Evolutionary conservation across 305 asterid genomes (phyloP).

Genomic region (Rubia balearica): DNA sequence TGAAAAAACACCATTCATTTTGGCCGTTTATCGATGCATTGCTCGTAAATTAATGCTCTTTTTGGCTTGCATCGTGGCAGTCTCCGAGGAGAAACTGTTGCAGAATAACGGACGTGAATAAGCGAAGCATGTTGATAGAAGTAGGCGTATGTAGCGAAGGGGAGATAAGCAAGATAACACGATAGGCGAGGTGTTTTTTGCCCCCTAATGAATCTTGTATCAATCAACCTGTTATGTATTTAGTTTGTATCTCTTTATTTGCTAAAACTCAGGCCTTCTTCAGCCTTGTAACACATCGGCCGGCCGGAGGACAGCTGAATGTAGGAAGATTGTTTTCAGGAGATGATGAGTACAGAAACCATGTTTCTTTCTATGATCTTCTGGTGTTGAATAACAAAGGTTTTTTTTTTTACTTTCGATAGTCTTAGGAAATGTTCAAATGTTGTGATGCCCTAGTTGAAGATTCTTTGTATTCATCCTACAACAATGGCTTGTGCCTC

Average conservation of each 20-base stretch:
- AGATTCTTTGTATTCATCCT: background rate
- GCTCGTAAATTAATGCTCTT: background rate
- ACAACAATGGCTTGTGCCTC: background rate
- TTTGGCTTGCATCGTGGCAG: slow-evolving; percentile 34
- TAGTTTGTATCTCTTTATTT: slow-evolving; percentile 15
- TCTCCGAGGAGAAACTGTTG: slow-evolving; percentile 92
- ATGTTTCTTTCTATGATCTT: background rate
- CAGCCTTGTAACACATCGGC: slow-evolving; percentile 9
- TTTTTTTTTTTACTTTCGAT: background rate
- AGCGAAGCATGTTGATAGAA: slow-evolving; percentile 47
- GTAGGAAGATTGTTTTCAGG: slow-evolving; percentile 2
- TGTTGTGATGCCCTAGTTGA: background rate
- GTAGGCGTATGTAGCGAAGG: slow-evolving; percentile 72
- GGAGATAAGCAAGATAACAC: slow-evolving; percentile 53
- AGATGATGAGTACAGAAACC: background rate
- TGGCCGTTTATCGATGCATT: background rate
- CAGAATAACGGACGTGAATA: slow-evolving; percentile 42
- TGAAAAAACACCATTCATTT: background rate
- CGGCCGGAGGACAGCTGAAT: background rate
- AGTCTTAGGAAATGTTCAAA: background rate
- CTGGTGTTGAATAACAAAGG: background rate
- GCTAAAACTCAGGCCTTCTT: slow-evolving; percentile 16
- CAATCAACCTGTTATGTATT: slow-evolving; percentile 9
- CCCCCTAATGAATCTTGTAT: slow-evolving; percentile 7
- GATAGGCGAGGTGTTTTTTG: background rate